Evolutionary conservation across 257 asterid species (phyloP).

Genomic region (Primulina huaijiensis): DNA sequence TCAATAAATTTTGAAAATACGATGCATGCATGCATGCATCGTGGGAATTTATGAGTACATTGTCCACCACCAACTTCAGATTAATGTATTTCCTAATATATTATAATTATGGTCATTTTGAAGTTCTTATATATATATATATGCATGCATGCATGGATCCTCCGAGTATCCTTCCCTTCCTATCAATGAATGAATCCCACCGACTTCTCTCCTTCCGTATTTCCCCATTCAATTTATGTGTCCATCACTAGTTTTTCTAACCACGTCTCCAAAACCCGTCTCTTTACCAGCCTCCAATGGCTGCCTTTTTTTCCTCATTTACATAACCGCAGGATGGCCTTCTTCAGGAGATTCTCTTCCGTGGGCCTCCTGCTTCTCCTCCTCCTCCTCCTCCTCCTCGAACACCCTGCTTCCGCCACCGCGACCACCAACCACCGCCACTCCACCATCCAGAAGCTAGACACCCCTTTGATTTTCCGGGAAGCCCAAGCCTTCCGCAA

Average conservation of each 20-base stretch:
- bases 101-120: no score
- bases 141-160: constrained; percentile 18
- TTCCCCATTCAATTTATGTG: neutral
- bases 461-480: constrained; percentile 32
- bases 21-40: constrained; percentile 1
- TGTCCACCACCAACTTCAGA: neutral
- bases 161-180: constrained; percentile 42
- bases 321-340: constrained; percentile 65
- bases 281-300: constrained; percentile 59
- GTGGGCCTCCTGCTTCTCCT: constrained; percentile 63
- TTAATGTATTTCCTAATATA: no score
- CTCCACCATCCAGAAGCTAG: constrained; percentile 21
- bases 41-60: no score
- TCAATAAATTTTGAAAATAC: no score
- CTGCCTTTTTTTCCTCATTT: constrained; percentile 33
- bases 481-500: constrained; percentile 74
- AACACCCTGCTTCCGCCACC: constrained; percentile 2
- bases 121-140: no score
- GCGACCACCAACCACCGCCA: constrained; percentile 17
- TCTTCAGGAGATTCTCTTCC: constrained; percentile 37
- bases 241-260: constrained; percentile 33
- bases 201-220: constrained; percentile 31
- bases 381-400: constrained; percentile 32
- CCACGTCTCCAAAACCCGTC: constrained; percentile 37
- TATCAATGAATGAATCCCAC: constrained; percentile 28